A percentile compares a stretch with the other conserved stretches of the same genome.
phyloP scores from a whole-genome alignment of 495 filamentous ascomycete species.

The Rusavskia elegans region DNA sequence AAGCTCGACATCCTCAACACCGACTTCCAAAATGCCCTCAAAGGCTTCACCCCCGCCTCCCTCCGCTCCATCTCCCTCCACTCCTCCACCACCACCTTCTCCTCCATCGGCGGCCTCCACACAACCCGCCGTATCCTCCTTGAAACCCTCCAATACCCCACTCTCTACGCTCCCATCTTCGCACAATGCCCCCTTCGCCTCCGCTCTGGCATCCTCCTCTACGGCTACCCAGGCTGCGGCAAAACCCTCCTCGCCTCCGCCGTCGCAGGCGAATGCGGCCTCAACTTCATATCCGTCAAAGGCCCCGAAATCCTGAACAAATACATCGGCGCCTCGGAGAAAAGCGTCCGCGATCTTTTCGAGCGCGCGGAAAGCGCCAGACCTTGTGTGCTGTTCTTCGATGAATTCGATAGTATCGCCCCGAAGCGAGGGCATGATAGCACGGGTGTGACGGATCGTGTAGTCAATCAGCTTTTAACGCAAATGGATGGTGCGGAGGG shows the following conservation, averaged over 20 bases:
- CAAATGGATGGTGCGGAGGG: slow-evolving; percentile 99
- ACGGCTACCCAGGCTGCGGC: slow-evolving; percentile 90
- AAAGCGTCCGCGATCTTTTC: slow-evolving; percentile 86
- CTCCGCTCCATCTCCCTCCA: slow-evolving; percentile 89
- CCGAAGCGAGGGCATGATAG: slow-evolving; percentile 94
- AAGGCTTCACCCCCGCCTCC: slow-evolving; percentile 87
- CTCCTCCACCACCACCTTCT: slow-evolving; percentile 72
- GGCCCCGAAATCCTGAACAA: slow-evolving; percentile 97
- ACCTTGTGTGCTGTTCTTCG: slow-evolving; percentile 91
- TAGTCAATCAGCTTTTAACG: slow-evolving; percentile 93
- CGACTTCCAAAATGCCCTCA: slow-evolving; percentile 72
- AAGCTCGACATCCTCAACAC: slow-evolving; percentile 44
- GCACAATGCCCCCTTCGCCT: slow-evolving; percentile 85
- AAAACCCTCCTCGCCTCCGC: slow-evolving; percentile 90
- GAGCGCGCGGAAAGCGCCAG: slow-evolving; percentile 78
- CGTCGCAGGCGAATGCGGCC: slow-evolving; percentile 85
- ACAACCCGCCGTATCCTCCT: slow-evolving; percentile 74
- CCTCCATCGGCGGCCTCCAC: slow-evolving; percentile 75
- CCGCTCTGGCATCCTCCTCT: slow-evolving; percentile 79
- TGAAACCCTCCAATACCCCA: slow-evolving; percentile 92
- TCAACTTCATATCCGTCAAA: slow-evolving; percentile 97
- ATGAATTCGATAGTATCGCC: slow-evolving; percentile 94
- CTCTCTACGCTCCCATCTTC: slow-evolving; percentile 95
- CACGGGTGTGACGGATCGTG: slow-evolving; percentile 93
- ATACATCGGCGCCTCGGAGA: slow-evolving; percentile 93